Conservation (phyloP, 2,329 filamentous ascomycete species). For the Colletotrichum kahawae region DNA sequence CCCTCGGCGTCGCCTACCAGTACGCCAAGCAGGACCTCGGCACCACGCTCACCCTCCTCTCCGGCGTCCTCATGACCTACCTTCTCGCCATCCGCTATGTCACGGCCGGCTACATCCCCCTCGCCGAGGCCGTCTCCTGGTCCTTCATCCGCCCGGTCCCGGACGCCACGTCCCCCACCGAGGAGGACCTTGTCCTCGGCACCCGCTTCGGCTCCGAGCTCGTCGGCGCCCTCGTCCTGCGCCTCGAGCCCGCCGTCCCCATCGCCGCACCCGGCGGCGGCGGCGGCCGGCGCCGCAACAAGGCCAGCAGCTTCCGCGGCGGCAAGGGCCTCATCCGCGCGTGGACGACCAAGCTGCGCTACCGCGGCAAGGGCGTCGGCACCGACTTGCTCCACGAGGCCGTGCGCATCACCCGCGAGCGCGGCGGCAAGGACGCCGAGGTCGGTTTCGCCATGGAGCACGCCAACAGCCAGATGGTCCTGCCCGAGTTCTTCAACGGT, state of each 20-base stretch:
- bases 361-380: slow-evolving; percentile 75
- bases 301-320: slow-evolving; percentile 49
- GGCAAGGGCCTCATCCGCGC: slow-evolving; percentile 77
- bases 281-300: slow-evolving; percentile 41
- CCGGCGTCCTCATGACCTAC: slow-evolving; percentile 67
- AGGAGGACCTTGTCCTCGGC: slow-evolving; percentile 65
- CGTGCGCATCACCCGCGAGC: slow-evolving; percentile 69
- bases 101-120: slow-evolving; percentile 64
- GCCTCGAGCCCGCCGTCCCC: slow-evolving; percentile 55
- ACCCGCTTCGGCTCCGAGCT: slow-evolving; percentile 71
- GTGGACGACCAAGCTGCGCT: slow-evolving; percentile 78
- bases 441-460: slow-evolving; percentile 79
- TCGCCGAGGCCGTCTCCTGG: slow-evolving; percentile 66
- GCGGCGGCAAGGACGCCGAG: slow-evolving; percentile 69
- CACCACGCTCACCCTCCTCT: slow-evolving; percentile 60
- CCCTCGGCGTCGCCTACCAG: slow-evolving; percentile 50
- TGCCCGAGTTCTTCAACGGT: slow-evolving; percentile 68
- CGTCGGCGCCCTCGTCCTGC: slow-evolving; percentile 74
- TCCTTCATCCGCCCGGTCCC: slow-evolving; percentile 60
- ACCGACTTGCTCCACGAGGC: slow-evolving; percentile 75
- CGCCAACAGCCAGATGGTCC: slow-evolving; percentile 71
- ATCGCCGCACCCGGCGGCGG: slow-evolving; percentile 26
- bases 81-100: slow-evolving; percentile 66
- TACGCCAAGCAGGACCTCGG: slow-evolving; percentile 55
- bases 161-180: slow-evolving; percentile 31